Evolutionary conservation across 768 basidiomycete genomes (phyloP).

Genomic region (Fibroporia radiculosa): DNA sequence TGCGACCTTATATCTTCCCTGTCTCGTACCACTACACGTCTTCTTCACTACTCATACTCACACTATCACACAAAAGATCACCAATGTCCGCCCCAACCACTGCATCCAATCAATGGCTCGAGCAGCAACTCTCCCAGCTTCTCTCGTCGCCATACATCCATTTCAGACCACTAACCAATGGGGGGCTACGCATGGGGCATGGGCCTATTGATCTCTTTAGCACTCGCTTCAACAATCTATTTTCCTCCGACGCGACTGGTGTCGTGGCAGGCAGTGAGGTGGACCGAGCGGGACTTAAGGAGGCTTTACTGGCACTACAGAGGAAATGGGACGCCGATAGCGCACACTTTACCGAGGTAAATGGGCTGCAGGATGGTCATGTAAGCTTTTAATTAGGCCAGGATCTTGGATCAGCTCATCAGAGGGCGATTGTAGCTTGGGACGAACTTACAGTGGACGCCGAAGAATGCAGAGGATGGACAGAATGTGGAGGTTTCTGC

Average conservation of each 20-base stretch:
- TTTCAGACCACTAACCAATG: conserved; percentile 15
- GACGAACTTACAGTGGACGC: conserved; percentile 16
- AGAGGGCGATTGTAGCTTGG: conserved; percentile 6
- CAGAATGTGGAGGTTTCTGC: conserved; percentile 12
- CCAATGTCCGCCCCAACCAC: conserved; percentile 8
- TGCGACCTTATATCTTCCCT: background rate
- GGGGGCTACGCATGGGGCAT: conserved; percentile 17
- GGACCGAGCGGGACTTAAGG: conserved; percentile 20
- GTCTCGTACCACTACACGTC: conserved; percentile 1
- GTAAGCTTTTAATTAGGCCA: conserved; percentile 4
- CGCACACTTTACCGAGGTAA: conserved; percentile 8
- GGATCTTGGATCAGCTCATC: background rate
- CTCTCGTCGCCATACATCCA: conserved; percentile 23
- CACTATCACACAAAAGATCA: background rate
- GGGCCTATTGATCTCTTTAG: conserved; percentile 25
- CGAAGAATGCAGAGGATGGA: conserved; percentile 7
- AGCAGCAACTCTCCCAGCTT: conserved; percentile 16
- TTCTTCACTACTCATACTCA: background rate
- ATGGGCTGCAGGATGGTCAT: conserved; percentile 6
- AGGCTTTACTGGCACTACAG: conserved; percentile 21
- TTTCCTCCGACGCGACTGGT: conserved; percentile 17
- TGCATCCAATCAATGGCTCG: conserved; percentile 17
- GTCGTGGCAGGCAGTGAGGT: conserved; percentile 17
- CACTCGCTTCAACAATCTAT: conserved; percentile 22
- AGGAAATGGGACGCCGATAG: conserved; percentile 15